Evolutionary conservation across 306 rosid genomes (phyloP), one percentile per base, ranked within the genome.

Genomic region (Crotalaria pallida): DNA sequence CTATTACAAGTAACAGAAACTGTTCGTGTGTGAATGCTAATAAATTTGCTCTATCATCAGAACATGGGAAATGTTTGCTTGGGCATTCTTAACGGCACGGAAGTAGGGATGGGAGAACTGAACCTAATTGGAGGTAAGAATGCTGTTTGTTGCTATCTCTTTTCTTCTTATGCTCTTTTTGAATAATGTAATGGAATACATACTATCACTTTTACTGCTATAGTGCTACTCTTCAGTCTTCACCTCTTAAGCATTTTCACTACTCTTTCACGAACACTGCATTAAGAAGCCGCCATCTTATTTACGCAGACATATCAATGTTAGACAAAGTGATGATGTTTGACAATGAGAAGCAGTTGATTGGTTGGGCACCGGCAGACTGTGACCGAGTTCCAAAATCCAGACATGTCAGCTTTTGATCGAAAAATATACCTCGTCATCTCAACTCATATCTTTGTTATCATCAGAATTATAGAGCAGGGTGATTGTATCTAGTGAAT

Each of bases 121-220:
- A 88, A 90, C 75, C 80, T 92, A 60, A 92, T 92, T 13, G 96
- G 98, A 83, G 98, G 98, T 86, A 86, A 31, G 66, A 77, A 67
- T 62, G 22, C 29, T 40, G 34, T 48, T 41, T 40, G 34, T 48
- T 38, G 27, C 34, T 16, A 1, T 67, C 40, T 50, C 36, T 51
- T 68, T 71, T 70, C 56, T 49, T 58, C 36, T 44, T 22, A 55
- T 78, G 45, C 47, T 34, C 12, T 8, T 43, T 53, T 61, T 40
- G 18, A 43, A 34, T 48, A 40, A 55, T 15, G 1, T 9, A n/a
- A n/a, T n/a, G n/a, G n/a, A n/a, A n/a, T n/a, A n/a, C n/a, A 51
- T 41, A 40, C 26, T 61, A 26, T 38, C 51, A 41, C 49, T 12
- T 58, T 34, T 58, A 34, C 15, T 48, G 0, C 19, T 15, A 53